Base-by-base conservation (phyloP, 257 asterid genomes). In the Solanum ahanhuiri region DNA sequence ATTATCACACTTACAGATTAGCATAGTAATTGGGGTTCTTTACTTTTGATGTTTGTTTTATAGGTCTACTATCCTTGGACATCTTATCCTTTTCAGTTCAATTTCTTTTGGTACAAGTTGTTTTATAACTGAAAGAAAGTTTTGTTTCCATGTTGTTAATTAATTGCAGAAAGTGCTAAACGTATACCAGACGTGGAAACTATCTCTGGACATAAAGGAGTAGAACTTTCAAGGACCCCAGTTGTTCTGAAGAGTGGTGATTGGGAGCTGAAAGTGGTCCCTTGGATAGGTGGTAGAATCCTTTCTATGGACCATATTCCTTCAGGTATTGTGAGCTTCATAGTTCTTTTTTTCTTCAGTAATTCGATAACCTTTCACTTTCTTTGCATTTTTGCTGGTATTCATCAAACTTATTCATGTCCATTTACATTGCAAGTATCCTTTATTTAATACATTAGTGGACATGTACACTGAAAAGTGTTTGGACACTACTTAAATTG, bases 241-340 rank as follows among this genome's bases (percentile, higher is more conserved):
- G 89, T 94, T 84, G 95, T 89, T 88, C 54, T 97, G 90, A 93
- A 91, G 92, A 92, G 95, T 84, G 96, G 96, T 87, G 98, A 92
- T 79, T 97, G 98, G 99, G 89, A 86, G 87, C 95, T 95, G 83
- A 93, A 94, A 93, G 92, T 95, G 64, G 98, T 97, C 39, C 98
- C 99, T 17, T 92, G 98, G 99, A 91, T 94, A 91, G 99, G 98
- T 66, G 99, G 98, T 90, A 95, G 99, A 93, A 90, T 95, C 83
- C 91, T 97, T 92, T 92, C 98, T 34, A 95, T 97, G 99, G 93
- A 93, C 88, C 98, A 97, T 91, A 87, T 94, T 86, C 98, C 98
- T 82, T 92, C 98, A 71, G 95, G 99, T 93, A 94, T 83, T 84
- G 58, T 88, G 57, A 54, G 60, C 84, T 79, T 12, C 6, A 45